Conservation (phyloP, 331 rosid species). For the Telfairia occidentalis region DNA sequence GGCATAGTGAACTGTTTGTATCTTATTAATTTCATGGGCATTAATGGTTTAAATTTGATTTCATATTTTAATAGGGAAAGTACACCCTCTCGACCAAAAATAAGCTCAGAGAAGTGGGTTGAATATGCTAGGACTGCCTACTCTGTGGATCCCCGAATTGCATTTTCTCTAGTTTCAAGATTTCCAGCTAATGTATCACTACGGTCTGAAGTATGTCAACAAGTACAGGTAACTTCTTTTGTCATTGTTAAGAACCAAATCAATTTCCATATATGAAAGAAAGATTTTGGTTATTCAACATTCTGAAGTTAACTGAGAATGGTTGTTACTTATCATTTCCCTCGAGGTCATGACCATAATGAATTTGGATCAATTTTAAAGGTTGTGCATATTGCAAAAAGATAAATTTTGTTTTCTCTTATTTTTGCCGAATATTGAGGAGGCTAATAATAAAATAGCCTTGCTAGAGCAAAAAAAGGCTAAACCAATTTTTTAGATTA, state of each 20-base stretch:
- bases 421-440: too few relatives aligned
- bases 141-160: conserved; percentile 86
- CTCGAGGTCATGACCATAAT: background rate
- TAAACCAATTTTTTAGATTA: too few relatives aligned
- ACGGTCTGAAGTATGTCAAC: conserved; percentile 74
- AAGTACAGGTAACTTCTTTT: conserved; percentile 63
- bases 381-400: background rate
- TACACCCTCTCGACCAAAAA: conserved; percentile 44
- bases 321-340: background rate
- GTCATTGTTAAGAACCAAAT: background rate
- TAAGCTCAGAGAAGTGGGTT: conserved; percentile 82
- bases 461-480: too few relatives aligned
- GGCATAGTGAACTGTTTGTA: background rate
- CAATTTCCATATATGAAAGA: conserved; percentile 6
- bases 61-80: conserved; percentile 47
- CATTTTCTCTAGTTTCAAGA: conserved; percentile 69
- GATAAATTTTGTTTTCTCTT: background rate
- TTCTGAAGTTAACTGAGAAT: background rate
- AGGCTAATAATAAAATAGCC: too few relatives aligned
- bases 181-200: conserved; percentile 64
- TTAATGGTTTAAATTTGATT: conserved; percentile 2
- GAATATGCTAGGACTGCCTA: conserved; percentile 83
- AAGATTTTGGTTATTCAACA: background rate
- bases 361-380: background rate
- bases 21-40: background rate